These are phyloP conservation scores for Populus hybrid DNA, from an alignment of 441 rosid genomes.

Conservation along the genomic window DNA sequence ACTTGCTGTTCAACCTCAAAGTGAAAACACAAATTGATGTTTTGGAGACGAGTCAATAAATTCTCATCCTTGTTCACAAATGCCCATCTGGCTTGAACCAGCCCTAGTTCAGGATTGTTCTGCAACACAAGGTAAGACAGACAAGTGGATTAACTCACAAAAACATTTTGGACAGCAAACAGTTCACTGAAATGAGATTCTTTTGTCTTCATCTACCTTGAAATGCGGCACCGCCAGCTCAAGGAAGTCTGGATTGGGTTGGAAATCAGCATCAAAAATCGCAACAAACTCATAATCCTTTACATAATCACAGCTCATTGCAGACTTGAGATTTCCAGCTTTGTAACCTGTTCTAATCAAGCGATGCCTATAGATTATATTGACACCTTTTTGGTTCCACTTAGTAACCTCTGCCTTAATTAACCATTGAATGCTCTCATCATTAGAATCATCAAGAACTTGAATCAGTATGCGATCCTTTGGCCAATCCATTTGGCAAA, in stretches of 20 bases:
- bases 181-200: neutral
- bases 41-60: conserved; percentile 87
- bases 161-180: neutral
- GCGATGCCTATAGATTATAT: conserved; percentile 79
- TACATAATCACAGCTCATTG: too few relatives aligned
- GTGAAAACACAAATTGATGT: conserved; percentile 86
- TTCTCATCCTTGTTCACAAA: conserved; percentile 94
- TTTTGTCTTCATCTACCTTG: conserved; percentile 45
- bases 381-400: conserved; percentile 78
- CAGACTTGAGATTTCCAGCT: conserved; percentile 97
- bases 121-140: conserved; percentile 30
- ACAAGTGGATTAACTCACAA: neutral
- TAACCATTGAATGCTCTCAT: conserved; percentile 66
- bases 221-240: conserved; percentile 81
- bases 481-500: conserved; percentile 93
- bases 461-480: conserved; percentile 73
- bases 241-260: conserved; percentile 78
- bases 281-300: conserved; percentile 82
- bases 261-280: conserved; percentile 91
- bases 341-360: conserved; percentile 81
- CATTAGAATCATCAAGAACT: conserved; percentile 87
- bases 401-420: conserved; percentile 67
- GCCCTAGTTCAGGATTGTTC: conserved; percentile 74
- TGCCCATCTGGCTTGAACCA: conserved; percentile 94
- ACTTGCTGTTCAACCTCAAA: conserved; percentile 98